Conservation (phyloP, 345 rosid species). For the Brassica cretica region DNA sequence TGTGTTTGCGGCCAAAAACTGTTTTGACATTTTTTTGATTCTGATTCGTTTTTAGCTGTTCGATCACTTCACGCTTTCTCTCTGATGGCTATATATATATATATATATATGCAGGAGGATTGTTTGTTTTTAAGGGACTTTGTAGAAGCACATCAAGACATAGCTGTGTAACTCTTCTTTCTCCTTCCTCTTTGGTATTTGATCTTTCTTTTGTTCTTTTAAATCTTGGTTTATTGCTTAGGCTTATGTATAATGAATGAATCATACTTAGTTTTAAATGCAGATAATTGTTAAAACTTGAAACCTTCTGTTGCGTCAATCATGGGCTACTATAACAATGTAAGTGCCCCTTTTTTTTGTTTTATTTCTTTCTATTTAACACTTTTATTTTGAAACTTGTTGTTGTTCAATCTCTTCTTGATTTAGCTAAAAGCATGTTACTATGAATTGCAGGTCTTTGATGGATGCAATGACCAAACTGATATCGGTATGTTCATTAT, state of each 20-base stretch:
- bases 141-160: neutral
- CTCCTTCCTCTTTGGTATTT: conserved; percentile 6
- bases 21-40: conserved; percentile 27
- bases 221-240: too few species aligned
- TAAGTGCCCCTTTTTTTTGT: neutral
- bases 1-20: conserved; percentile 11
- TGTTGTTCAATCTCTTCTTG: conserved; percentile 9
- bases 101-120: conserved; percentile 6
- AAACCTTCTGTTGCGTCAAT: neutral
- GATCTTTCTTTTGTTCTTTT: conserved; percentile 1
- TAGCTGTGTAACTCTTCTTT: conserved; percentile 3
- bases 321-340: conserved; percentile 43
- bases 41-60: conserved; percentile 32
- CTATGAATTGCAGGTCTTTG: conserved; percentile 47
- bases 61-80: conserved; percentile 8
- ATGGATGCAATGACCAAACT: conserved; percentile 49
- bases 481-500: conserved; percentile 54
- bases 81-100: neutral
- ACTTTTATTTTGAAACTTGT: neutral
- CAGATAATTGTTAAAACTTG: too few species aligned
- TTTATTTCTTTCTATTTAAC: neutral
- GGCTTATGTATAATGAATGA: too few species aligned
- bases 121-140: neutral
- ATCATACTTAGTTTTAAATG: too few species aligned
- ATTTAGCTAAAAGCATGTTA: neutral